Conservation (phyloP, 345 rosid species). For the Ceriops tagal region DNA sequence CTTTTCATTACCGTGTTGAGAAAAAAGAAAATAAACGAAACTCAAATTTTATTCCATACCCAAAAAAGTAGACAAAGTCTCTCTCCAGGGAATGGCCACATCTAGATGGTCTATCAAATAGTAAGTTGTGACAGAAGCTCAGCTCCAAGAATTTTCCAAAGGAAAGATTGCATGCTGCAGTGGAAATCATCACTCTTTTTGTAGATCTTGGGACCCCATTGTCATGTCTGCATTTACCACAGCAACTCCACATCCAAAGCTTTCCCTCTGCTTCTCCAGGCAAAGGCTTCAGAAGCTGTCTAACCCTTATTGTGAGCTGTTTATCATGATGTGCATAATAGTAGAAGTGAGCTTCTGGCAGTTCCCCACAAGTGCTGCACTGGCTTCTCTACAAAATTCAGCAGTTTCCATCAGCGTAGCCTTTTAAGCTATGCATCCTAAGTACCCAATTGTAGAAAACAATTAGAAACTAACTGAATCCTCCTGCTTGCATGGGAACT, state of each 20-base stretch:
- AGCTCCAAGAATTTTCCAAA: slow-evolving; percentile 96
- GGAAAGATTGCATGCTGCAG: slow-evolving; percentile 73
- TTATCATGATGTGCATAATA: slow-evolving; percentile 77
- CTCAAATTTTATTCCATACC: slow-evolving; percentile 43
- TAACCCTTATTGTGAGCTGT: slow-evolving; percentile 78
- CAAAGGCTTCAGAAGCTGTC: slow-evolving; percentile 49
- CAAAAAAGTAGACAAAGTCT: slow-evolving; percentile 89
- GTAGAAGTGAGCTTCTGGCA: slow-evolving; percentile 78
- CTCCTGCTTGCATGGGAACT: neutral
- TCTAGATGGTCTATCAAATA: slow-evolving; percentile 43
- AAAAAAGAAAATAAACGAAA: neutral
- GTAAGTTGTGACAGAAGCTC: slow-evolving; percentile 56
- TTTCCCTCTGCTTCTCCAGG: slow-evolving; percentile 73
- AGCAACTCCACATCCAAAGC: slow-evolving; percentile 99
- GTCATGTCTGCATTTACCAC: slow-evolving; percentile 66
- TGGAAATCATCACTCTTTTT: slow-evolving; percentile 75
- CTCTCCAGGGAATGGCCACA: slow-evolving; percentile 79
- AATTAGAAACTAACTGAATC: neutral
- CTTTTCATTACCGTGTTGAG: neutral
- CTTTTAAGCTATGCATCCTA: slow-evolving; percentile 7
- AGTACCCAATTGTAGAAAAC: neutral
- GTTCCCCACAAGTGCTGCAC: slow-evolving; percentile 56
- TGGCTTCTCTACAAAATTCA: slow-evolving; percentile 54
- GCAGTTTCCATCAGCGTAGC: slow-evolving; percentile 25
- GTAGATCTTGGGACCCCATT: slow-evolving; percentile 52